phyloP scores from a whole-genome alignment of 257 asterid species.

The Plantago major region DNA sequence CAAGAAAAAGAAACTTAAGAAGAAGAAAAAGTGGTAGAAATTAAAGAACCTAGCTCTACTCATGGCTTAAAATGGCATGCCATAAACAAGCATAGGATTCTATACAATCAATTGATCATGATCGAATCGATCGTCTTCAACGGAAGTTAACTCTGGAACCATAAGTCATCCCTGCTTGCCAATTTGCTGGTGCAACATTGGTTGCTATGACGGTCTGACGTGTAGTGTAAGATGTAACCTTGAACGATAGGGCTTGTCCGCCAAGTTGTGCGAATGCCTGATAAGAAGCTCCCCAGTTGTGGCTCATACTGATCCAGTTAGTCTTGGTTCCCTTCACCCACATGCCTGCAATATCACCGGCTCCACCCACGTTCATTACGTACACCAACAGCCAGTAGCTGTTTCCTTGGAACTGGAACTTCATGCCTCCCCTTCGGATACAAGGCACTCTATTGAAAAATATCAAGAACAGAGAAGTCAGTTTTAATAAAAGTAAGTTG shows the following conservation, averaged over 20 bases:
- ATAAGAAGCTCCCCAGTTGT: constrained; percentile 72
- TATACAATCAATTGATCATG: constrained; percentile 3
- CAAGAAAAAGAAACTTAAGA: neutral
- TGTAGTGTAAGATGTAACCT: constrained; percentile 44
- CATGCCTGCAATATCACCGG: constrained; percentile 42
- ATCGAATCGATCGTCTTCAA: constrained; percentile 13
- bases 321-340: constrained; percentile 54
- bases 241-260: constrained; percentile 58
- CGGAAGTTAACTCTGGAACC: constrained; percentile 41
- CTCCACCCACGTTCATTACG: constrained; percentile 54
- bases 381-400: constrained; percentile 60
- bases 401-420: constrained; percentile 47
- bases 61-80: neutral
- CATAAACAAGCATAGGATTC: neutral
- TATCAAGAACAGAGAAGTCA: too few relatives aligned
- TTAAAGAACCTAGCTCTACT: neutral
- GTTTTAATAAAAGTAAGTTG: too few relatives aligned
- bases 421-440: constrained; percentile 31
- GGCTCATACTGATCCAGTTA: constrained; percentile 59
- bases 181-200: constrained; percentile 60
- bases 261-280: constrained; percentile 55
- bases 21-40: neutral
- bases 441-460: constrained; percentile 40
- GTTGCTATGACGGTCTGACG: constrained; percentile 37
- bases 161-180: constrained; percentile 59